Evolutionary conservation across 768 basidiomycete species (phyloP), one percentile per base, ranked within the genome.

Genomic region (Hydnum rufescens): DNA sequence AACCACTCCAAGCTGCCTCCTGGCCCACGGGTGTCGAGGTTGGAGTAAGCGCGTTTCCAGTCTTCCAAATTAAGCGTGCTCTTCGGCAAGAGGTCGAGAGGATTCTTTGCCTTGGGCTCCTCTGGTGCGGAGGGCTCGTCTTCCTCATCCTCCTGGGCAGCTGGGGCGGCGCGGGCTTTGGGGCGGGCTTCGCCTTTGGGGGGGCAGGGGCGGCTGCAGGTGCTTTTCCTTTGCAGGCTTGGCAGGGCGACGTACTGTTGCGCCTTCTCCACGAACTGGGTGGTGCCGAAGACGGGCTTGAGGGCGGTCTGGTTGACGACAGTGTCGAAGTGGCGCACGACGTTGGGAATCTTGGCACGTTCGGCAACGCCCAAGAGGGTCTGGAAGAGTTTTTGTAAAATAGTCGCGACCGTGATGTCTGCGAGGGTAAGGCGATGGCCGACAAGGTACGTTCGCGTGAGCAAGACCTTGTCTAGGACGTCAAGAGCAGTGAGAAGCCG

Each of bases 31-130:
- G 92, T 96, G n/a, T 96, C 90, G 66, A 82, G 80, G 81, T 96
- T 97, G 61, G 90, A 95, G 73, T 97, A 99, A 42, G 84, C 82
- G 43, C 87, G 80, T 67, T 96, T 96, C 89, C 88, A 95, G 68
- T 96, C 89, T 66, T 93, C 84, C 53, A 89, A 77, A 71, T 88
- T 88, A 67, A 86, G 78, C 3, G 74, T 68, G 6, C 84, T 82
- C 67, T 86, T 92, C 59, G 89, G 88, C 36, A 96, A 77, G 56
- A 76, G 73, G 58, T 95, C 93, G 51, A 93, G 78, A 26, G 93
- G 93, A 74, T 95, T 93, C 76, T 92, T 90, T 53, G 68, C 74
- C 65, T 93, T 93, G 58, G 92, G 87, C 67, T 83, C 88, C 49
- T 75, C 76, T 23, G 81, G 78, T 26, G 82, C 77, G 44, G 73